phyloP scores from a whole-genome alignment of 805 yeast genomes.

The Hanseniaspora nectarophila region DNA sequence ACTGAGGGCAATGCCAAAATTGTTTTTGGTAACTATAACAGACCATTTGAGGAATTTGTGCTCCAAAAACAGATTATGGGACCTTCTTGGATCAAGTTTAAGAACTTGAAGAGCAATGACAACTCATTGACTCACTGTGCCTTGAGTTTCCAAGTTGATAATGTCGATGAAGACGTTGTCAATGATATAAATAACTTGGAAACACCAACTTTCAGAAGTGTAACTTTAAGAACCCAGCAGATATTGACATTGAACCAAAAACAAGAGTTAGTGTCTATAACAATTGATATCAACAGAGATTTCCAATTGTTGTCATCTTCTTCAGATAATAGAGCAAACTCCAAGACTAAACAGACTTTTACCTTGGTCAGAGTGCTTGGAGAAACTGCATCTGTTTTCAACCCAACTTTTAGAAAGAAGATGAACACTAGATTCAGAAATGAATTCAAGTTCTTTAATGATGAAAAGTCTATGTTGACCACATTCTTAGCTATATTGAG shows the following conservation, averaged over 20 bases:
- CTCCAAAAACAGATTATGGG: constrained; percentile 82
- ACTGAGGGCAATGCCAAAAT: constrained; percentile 43
- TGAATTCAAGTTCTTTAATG: constrained; percentile 48
- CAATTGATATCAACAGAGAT: constrained; percentile 58
- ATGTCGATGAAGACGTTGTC: constrained; percentile 30
- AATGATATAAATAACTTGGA: constrained; percentile 36
- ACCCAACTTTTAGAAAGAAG: constrained; percentile 66
- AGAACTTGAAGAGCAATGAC: constrained; percentile 44
- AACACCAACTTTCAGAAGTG: constrained; percentile 57
- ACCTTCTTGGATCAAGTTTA: constrained; percentile 86
- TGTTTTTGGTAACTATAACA: constrained; percentile 67
- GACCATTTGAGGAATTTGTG: constrained; percentile 75
- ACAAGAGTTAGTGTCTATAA: constrained; percentile 79
- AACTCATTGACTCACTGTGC: constrained; percentile 54
- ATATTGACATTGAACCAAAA: constrained; percentile 58
- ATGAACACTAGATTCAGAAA: constrained; percentile 41
- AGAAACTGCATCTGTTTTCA: constrained; percentile 52
- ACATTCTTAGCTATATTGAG: constrained; percentile 63
- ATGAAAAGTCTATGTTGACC: constrained; percentile 61
- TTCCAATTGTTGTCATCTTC: constrained; percentile 65
- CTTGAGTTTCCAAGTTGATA: constrained; percentile 52
- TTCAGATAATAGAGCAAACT: constrained; percentile 22
- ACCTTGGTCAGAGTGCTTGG: constrained; percentile 50
- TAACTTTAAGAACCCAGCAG: constrained; percentile 71
- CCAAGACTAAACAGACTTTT: constrained; percentile 25